Evolutionary conservation across 192 early-diverging fungal species (phyloP), one percentile per base, ranked within the genome.

Genomic region (Nowakowskiella sp.): DNA sequence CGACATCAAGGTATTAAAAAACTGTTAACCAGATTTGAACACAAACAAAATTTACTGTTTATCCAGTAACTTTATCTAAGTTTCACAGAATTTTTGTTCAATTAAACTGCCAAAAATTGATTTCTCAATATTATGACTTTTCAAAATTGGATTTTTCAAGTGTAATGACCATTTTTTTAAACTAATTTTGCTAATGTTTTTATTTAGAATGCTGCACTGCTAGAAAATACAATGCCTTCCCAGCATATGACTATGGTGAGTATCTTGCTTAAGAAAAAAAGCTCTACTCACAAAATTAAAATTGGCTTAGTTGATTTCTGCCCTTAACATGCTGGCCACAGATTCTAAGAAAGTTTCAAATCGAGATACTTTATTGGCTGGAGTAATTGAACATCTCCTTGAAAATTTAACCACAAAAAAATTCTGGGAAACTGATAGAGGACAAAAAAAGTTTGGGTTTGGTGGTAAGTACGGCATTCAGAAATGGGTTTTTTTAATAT

Each of bases 131-230:
- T 6, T 78, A 59, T 49, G 67, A 71, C 46, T 66, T 76, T 43
- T 47, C 61, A 19, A 52, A 51, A 1, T 48, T 78, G 24, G 72
- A 78, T 45, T 78, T 72, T 47, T 47, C 75, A 1, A 72, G 58
- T 31, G 70, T 72, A 43, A 47, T 39, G 36, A 16, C 16, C 36
- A 39, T 13, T 31, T 33, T 49, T 47, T 32, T 16, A 43, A 59
- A 22, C n/a, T 48, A 21, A 21, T 44, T 51, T 9, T 26, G 46
- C 57, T 10, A 23, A 29, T 22, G 26, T 39, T 33, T 21, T 8
- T 19, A 30, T 58, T 23, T 42, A 64, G 57, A 61, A 55, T 29
- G 68, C 60, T 3, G 59, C 59, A 3, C 72, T 76, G 25, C 54
- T 76, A 4, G 70, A 73, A 19, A 58, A 53, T 28, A 55, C 65